Evolutionary conservation across 139 green algal genomes (phyloP), one percentile per base, ranked within the genome.

Genomic region (Ettlia oleoabundans): DNA sequence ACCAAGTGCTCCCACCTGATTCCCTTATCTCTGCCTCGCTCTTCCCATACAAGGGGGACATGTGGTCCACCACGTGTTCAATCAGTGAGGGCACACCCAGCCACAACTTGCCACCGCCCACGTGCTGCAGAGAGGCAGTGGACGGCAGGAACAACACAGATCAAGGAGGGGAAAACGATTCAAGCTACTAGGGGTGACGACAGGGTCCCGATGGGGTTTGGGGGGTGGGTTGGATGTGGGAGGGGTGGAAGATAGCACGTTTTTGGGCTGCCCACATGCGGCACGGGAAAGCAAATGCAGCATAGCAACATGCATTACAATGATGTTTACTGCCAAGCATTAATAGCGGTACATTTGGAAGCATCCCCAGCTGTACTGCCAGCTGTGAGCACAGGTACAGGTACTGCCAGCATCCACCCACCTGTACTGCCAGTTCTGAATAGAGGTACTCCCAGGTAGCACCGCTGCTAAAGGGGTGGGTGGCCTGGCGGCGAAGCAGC

Each of bases 31-130:
- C 52, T 1, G 84, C 84, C 26, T 86, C 75, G 3, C 71, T 84
- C 40, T 86, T 40, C 40, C 87, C 84, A 15, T 61, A 90, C 41
- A 94, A 73, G 26, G 89, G 84, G 32, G 64, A 86, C 43, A 63
- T 30, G 42, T 75, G 69, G 30, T 84, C 82, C 37, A 94, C 85
- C 33, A 86, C 65, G 71, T 94, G 91, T 13, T 72, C 82, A 38
- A 94, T 67, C 47, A 87, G 84, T 18, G 86, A 88, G 6, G 91
- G 91, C 74, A 94, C 77, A 0, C 91, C 91, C 66, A 94, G 88
- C 84, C 87, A 88, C 32, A 93, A 77, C 41, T 67, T 84, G 28
- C 85, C 42, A 67, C 62, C 83, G 69, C 80, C 75, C 38, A n/a
- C 68, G 83, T 67, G 86, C 47, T 42, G 85, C 83, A 3, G 81